Base-by-base conservation (phyloP, 1,284 basidiomycete species). In the Ganoderma leucocontextum region DNA sequence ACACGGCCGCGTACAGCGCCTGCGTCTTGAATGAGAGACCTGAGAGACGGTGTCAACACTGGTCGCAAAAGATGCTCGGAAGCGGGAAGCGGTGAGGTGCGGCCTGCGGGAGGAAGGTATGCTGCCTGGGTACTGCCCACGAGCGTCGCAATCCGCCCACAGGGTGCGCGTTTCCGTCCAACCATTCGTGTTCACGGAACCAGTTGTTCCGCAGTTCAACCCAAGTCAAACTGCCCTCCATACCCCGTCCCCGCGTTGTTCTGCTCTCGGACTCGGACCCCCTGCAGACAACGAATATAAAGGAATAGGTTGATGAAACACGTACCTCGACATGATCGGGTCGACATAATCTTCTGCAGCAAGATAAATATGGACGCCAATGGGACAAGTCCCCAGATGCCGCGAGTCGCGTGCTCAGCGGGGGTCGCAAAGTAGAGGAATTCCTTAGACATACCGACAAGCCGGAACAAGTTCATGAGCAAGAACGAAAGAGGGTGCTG, bases 21-120 rank as follows among this genome's bases (percentile, higher is more conserved):
- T 99, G 97, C 0, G 98, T 97, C 84, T 98, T 99, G 92, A 99
- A 98, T 60, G 95, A 98, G 75, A 99, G 96, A 70, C 96, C 95
- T 95, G 49, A 10, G 9, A 10, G 38, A 22, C 15, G 36, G 38
- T 25, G 57, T 66, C 39, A 68, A 39, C 38, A 42, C 22, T 2
- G 22, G 36, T 25, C 12, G 22, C n/a, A n/a, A n/a, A 36, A 59
- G 36, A 22, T 60, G 2, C 7, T 12, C 1, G 12, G 39, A n/a
- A 22, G 38, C 6, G 15, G 33, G 53, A 57, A 9, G 22, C 5
- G 55, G 55, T 2, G 19, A 13, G 52, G 13, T 19, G 25, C 49
- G 22, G 17, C n/a, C 22, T 12, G 49, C 25, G 12, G 10, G 49
- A 29, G 49, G 25, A 12, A 9, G 15, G 5, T 9, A 10, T 7